A percentile compares a stretch with the other conserved stretches of the same genome.
Conservation (phyloP, 495 filamentous ascomycete genomes). For the Elasticomyces elasticus region DNA sequence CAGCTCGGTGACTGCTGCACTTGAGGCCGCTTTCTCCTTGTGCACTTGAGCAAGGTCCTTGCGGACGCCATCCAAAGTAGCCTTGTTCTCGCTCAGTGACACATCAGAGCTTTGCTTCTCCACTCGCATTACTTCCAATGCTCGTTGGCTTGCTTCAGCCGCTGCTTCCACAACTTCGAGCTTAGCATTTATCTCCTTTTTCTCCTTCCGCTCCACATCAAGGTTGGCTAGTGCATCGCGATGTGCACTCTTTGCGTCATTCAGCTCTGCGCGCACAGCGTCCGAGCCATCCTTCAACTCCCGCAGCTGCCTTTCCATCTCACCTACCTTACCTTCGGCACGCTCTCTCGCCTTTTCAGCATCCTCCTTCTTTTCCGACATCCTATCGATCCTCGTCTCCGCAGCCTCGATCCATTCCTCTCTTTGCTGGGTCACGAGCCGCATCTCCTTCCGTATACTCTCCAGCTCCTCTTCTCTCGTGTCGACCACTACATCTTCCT, state of each 20-base stretch:
- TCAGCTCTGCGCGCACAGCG: neutral
- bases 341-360: neutral
- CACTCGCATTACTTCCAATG: too few relatives aligned
- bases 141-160: too few relatives aligned
- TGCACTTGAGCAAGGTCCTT: neutral
- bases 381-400: conserved; percentile 12
- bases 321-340: neutral
- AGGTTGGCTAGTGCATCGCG: neutral
- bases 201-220: neutral
- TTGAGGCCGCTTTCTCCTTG: neutral
- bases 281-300: neutral
- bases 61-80: too few relatives aligned
- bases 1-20: neutral
- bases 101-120: too few relatives aligned
- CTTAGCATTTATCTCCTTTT: neutral
- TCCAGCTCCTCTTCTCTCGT: conserved; percentile 19
- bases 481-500: conserved; percentile 6
- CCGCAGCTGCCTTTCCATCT: neutral
- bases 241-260: neutral
- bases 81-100: too few relatives aligned
- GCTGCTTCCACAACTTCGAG: neutral
- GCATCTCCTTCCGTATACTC: conserved; percentile 14
- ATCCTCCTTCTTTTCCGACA: neutral
- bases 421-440: conserved; percentile 4
- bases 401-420: conserved; percentile 20